Base-by-base conservation (phyloP, 2,329 filamentous ascomycete genomes). In the Botrytis tulipae region DNA sequence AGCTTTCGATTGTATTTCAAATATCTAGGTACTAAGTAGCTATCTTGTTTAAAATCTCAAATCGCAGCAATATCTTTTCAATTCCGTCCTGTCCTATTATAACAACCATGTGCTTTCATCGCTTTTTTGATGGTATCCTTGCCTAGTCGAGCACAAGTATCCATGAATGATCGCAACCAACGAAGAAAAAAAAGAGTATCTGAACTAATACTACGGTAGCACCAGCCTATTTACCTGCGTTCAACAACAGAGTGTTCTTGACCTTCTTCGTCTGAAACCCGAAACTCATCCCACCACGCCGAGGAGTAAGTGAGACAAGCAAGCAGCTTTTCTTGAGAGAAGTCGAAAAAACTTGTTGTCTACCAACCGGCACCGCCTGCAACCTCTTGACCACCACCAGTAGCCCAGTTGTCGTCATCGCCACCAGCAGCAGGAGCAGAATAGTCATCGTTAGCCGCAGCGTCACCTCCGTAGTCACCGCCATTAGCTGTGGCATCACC, bases 1-100 rank as follows among this genome's bases (percentile, higher is more conserved):
- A 40, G 22, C 60, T 65, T 14, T 71, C 14, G 25, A 63, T 40
- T 66, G 20, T 51, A 42, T 65, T 8, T 71, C 70, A 65, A 71
- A 65, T 54, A 63, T 65, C 44, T 71, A 65, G 60, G 16, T 71
- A 54, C 59, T 35, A 25, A 70, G 46, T 51, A 65, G 51, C n/a
- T 65, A 71, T 65, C 25, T 63, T 29, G 51, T 54, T 54, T 57
- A 10, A 57, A 57, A 68, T 57, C n/a, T 10, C 48, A 42, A 42
- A 68, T 57, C n/a, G 35, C 60, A 65, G 59, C 42, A 44, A 71
- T 42, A 57, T 65, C 1, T 32, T 57, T 48, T 12, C 10, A 37
- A 32, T 63, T 44, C n/a, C 40, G 6, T 25, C 48, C 48, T 57
- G n/a, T 10, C 35, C 16, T 57, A 42, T 22, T n/a, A 68, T 42